Evolutionary conservation across 345 rosid species (phyloP).

Genomic region (Gossypium turneri): DNA sequence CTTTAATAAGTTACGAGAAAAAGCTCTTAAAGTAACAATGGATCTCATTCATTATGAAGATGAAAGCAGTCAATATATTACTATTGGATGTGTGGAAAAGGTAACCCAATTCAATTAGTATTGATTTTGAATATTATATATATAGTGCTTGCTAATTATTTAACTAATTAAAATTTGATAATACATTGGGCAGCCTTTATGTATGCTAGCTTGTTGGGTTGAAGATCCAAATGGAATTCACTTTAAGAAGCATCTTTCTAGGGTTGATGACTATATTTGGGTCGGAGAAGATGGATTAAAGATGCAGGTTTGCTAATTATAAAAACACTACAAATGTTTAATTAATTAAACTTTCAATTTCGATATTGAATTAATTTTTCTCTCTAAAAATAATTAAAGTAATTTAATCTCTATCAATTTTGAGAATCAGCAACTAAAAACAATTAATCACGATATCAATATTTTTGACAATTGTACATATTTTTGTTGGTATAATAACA

Average conservation of each 20-base stretch:
- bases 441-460: too few relatives aligned
- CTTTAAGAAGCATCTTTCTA: constrained; percentile 57
- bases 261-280: constrained; percentile 64
- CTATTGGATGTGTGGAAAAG: constrained; percentile 58
- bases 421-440: too few relatives aligned
- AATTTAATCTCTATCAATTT: too few relatives aligned
- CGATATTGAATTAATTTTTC: too few relatives aligned
- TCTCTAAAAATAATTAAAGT: too few relatives aligned
- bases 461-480: too few relatives aligned
- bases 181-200: constrained; percentile 15
- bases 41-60: constrained; percentile 61
- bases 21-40: constrained; percentile 43
- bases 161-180: too few relatives aligned
- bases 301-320: constrained; percentile 30
- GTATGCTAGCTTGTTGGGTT: constrained; percentile 34
- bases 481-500: too few relatives aligned
- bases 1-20: constrained; percentile 45
- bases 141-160: too few relatives aligned
- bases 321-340: too few relatives aligned
- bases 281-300: constrained; percentile 69
- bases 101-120: constrained; percentile 16
- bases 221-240: constrained; percentile 55
- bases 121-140: too few relatives aligned
- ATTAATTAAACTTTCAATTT: too few relatives aligned
- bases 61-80: constrained; percentile 55